Evolutionary conservation across 768 basidiomycete genomes (phyloP), one percentile per base, ranked within the genome.

Genomic region (Tylopilus balloui): DNA sequence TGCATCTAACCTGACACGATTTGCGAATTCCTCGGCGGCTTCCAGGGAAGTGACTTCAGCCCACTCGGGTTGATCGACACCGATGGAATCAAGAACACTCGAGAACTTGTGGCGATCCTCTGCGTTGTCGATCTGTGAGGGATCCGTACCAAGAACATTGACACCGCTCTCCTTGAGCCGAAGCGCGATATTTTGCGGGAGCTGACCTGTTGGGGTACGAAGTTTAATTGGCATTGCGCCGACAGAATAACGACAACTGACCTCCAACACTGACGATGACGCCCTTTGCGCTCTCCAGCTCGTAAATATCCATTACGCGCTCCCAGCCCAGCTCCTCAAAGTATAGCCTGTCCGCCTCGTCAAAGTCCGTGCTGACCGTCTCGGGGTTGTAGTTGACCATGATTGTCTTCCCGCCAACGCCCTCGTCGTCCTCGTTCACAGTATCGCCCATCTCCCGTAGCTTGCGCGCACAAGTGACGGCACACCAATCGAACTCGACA

Each of bases 321-420:
- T 99, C 96, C 71, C 80, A 98, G 42, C 95, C 92, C 50, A 99
- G 81, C 67, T 98, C 95, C 68, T 99, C 96, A 66, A 99, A 99
- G 76, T 99, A 99, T 40, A 99, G 73, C 50, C 96, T 77, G 62
- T 98, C 96, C n/a, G 96, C 96, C 72, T 99, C 96, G 63, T 99
- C 96, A 68, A 94, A 99, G 69, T 98, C 96, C 49, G 96, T 99
- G 7, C 94, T 97, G 35, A 98, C 96, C 4, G 96, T 99, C 72
- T 99, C 96, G 9, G 95, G 95, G 71, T 98, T 99, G 72, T 99
- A 99, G 76, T 99, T 99, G 78, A 99, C 79, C 95, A 98, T 98
- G 73, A 99, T 84, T 37, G 96, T 97, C 71, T 84, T 84, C 65
- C 88, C 86, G 1, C 62, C 60, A 21, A 60, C 51, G 13, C 19